Base-by-base conservation (phyloP, 352 stramenopile species). In the Thraustotheca clavata region DNA sequence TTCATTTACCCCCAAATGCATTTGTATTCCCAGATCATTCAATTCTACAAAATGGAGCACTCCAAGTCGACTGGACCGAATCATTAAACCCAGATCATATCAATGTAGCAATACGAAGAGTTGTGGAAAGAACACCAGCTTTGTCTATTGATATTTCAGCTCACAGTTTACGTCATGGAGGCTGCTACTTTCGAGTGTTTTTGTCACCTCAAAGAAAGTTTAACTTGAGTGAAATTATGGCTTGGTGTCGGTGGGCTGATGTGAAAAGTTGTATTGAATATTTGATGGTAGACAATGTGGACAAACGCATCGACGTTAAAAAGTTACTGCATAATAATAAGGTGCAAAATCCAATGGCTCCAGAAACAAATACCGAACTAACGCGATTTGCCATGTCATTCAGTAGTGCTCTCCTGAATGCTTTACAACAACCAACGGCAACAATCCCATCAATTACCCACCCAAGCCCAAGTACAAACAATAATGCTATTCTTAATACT, bases 201-300 rank as follows among this genome's bases (percentile, higher is more conserved):
- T 31, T 46, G 49, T 59, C 49, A 8, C 49, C 8, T 11, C 31
- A 59, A 7, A 11, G 49, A n/a, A 24, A 29, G 12, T 52, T 52
- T 29, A 52, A 52, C 18, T n/a, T 52, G 16, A 24, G 46, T 1
- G 49, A 59, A 59, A 16, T 59, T 39, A 59, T 59, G 49, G 49
- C 26, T 12, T 59, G 3, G 49, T 59, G 49, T 39, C 49, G 2
- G 22, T 59, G 49, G 8, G 49, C n/a, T 1, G 49, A 59, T 22
- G 26, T 34, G 31, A 59, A 59, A 43, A 59, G 31, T 8, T 47
- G n/a, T 9, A 46, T 31, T 22, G 49, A 59, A 22, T 59, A 59
- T 59, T 22, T 59, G n/a, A 9, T 59, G n/a, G 43, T 34, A 18
- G 43, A 59, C n/a, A 59, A 40, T 39, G n/a, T 59, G 14, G 43